Conservation (phyloP, 2,329 filamentous ascomycete genomes). For the Ophiocordyceps camponoti-saundersi region DNA sequence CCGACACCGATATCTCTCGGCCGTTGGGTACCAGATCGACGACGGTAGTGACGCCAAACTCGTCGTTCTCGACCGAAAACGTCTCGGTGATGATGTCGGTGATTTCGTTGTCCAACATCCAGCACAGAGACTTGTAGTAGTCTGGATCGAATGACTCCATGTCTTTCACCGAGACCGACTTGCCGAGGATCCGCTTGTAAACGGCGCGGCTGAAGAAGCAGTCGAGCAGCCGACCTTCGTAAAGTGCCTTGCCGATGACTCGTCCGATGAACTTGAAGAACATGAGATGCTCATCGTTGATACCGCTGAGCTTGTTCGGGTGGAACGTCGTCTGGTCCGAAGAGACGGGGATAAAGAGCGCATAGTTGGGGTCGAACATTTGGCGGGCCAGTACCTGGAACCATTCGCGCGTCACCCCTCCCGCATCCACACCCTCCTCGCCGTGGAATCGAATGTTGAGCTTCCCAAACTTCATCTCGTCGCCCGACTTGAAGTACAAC, state of each 20-base stretch:
- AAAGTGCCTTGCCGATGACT: constrained; percentile 94
- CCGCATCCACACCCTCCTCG: constrained; percentile 94
- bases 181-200: constrained; percentile 93
- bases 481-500: constrained; percentile 90
- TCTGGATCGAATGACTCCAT: constrained; percentile 98
- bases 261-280: constrained; percentile 99
- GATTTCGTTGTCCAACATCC: constrained; percentile 98
- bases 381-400: constrained; percentile 94
- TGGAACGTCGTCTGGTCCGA: constrained; percentile 98
- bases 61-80: constrained; percentile 86
- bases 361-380: constrained; percentile 98
- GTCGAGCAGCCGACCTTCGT: constrained; percentile 87
- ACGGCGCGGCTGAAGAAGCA: constrained; percentile 98
- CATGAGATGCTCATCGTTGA: constrained; percentile 89
- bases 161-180: constrained; percentile 91
- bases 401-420: constrained; percentile 95
- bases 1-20: constrained; percentile 81
- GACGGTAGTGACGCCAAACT: constrained; percentile 76
- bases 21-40: constrained; percentile 80
- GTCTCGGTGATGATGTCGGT: constrained; percentile 95
- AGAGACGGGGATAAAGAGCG: constrained; percentile 87
- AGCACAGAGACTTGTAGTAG: constrained; percentile 95
- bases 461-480: constrained; percentile 98
- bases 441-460: constrained; percentile 94
- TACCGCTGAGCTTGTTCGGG: constrained; percentile 80